phyloP scores from a whole-genome alignment of 2,329 filamentous ascomycete genomes.

The Claviceps sp. region DNA sequence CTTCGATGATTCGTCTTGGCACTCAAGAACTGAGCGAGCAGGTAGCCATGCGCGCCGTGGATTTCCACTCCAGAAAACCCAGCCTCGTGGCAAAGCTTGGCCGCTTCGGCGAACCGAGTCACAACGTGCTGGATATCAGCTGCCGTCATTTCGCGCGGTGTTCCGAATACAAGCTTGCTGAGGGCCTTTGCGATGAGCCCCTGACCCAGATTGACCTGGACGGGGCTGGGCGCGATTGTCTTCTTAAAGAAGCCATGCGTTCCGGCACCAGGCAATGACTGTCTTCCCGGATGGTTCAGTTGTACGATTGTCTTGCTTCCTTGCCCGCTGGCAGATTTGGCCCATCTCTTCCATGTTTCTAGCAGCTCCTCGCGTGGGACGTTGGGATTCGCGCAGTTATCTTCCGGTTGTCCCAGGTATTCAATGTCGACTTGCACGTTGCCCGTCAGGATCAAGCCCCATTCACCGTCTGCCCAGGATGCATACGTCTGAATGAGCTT shows the following conservation, averaged over 20 bases:
- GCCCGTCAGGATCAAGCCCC: slow-evolving; percentile 39
- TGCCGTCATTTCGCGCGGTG: slow-evolving; percentile 41
- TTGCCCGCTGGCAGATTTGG: slow-evolving; percentile 15
- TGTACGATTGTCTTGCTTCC: slow-evolving; percentile 29
- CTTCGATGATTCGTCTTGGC: slow-evolving; percentile 35
- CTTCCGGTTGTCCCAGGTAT: slow-evolving; percentile 22
- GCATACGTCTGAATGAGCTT: slow-evolving; percentile 32
- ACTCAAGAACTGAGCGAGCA: slow-evolving; percentile 42
- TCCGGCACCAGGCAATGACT: slow-evolving; percentile 27
- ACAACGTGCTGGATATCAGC: slow-evolving; percentile 41
- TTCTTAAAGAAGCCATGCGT: slow-evolving; percentile 22
- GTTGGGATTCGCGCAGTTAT: slow-evolving; percentile 20
- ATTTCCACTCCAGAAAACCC: slow-evolving; percentile 33
- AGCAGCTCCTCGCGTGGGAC: slow-evolving; percentile 16
- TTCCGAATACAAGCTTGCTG: slow-evolving; percentile 30
- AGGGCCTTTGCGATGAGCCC: slow-evolving; percentile 21
- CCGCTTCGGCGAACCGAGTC: slow-evolving; percentile 36
- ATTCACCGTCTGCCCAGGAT: slow-evolving; percentile 39
- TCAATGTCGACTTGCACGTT: slow-evolving; percentile 30
- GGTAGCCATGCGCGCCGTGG: slow-evolving; percentile 42
- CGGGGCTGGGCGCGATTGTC: slow-evolving; percentile 28
- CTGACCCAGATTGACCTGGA: slow-evolving; percentile 28
- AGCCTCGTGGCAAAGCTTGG: slow-evolving; percentile 31
- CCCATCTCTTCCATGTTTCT: slow-evolving; percentile 26
- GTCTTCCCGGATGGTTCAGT: slow-evolving; percentile 33